Evolutionary conservation across 2,329 filamentous ascomycete genomes (phyloP).

Genomic region (Albophoma yamanashiensis): DNA sequence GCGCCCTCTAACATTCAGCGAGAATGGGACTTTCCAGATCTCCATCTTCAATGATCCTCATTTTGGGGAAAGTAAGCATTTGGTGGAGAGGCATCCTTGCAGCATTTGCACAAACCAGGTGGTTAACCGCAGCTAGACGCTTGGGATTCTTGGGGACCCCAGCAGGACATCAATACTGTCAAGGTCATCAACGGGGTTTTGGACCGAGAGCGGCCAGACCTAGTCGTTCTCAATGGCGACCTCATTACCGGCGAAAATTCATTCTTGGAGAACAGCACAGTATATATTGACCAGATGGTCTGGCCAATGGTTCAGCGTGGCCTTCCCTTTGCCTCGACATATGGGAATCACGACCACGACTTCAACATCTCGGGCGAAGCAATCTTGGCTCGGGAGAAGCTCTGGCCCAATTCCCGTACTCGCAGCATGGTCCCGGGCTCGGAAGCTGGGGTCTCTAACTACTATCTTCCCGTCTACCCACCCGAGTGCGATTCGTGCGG

Average conservation of each 20-base stretch:
- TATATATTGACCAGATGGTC: slow-evolving; percentile 49
- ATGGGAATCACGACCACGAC: slow-evolving; percentile 60
- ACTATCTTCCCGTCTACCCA: slow-evolving; percentile 33
- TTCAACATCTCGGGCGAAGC: slow-evolving; percentile 41
- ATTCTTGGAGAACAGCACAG: slow-evolving; percentile 39
- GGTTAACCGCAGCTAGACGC: slow-evolving; percentile 21
- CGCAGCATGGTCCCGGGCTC: slow-evolving; percentile 24
- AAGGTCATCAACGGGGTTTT: slow-evolving; percentile 48
- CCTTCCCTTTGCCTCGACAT: slow-evolving; percentile 55
- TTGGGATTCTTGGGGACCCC: slow-evolving; percentile 31
- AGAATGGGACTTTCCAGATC: slow-evolving; percentile 38
- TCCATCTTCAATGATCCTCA: slow-evolving; percentile 61
- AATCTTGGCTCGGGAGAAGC: slow-evolving; percentile 30
- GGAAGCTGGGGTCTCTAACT: slow-evolving; percentile 33
- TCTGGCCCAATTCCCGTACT: slow-evolving; percentile 27
- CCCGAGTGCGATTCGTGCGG: slow-evolving; percentile 17
- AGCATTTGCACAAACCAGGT: background rate
- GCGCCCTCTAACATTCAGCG: slow-evolving; percentile 20
- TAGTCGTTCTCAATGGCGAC: slow-evolving; percentile 63
- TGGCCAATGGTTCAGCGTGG: slow-evolving; percentile 42
- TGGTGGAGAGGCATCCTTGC: no score
- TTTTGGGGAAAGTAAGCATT: slow-evolving; percentile 51
- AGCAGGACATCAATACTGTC: slow-evolving; percentile 46
- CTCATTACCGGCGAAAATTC: slow-evolving; percentile 59
- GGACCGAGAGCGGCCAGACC: slow-evolving; percentile 40